Conservation (phyloP, 2,329 filamentous ascomycete species). For the Exophiala aquamarina region DNA sequence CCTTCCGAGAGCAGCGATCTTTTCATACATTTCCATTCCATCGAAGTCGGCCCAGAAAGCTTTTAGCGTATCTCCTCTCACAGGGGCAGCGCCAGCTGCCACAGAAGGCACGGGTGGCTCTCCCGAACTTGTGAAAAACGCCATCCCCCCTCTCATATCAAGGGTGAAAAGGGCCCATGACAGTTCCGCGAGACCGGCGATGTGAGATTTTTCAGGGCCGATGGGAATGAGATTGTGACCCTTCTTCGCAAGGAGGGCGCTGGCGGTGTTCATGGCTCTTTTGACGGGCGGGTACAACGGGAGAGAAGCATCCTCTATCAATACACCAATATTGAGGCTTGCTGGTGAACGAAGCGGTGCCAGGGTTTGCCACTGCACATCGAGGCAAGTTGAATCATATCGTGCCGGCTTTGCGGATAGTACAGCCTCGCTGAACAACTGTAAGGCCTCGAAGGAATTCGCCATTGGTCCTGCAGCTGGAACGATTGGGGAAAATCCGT, state of each 20-base stretch:
- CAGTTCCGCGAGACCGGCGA: constrained; percentile 3
- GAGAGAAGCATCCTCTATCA: not conserved
- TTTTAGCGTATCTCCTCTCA: not conserved
- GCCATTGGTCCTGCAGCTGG: constrained; percentile 23
- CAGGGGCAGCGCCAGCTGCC: constrained; percentile 1
- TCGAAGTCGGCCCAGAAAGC: not conserved
- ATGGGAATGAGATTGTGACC: constrained; percentile 1
- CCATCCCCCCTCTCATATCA: not conserved
- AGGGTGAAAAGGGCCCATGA: not conserved
- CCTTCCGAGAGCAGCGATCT: constrained; percentile 2
- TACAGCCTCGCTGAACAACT: constrained; percentile 21
- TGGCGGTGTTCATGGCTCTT: not conserved
- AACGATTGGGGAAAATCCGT: constrained; percentile 24
- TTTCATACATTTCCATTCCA: not conserved
- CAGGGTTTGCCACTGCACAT: not conserved
- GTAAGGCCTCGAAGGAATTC: constrained; percentile 28
- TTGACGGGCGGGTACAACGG: not conserved
- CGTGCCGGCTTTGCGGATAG: not conserved
- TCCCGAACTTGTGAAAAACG: not conserved
- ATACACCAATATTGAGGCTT: not conserved
- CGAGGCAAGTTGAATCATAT: not conserved
- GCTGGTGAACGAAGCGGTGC: not conserved
- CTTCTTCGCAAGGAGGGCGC: not conserved
- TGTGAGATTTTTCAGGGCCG: constrained; percentile 1
- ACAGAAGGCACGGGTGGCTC: constrained; percentile 7